Base-by-base conservation (phyloP, 1,284 basidiomycete genomes). In the Cryptococcus maquisensis region DNA sequence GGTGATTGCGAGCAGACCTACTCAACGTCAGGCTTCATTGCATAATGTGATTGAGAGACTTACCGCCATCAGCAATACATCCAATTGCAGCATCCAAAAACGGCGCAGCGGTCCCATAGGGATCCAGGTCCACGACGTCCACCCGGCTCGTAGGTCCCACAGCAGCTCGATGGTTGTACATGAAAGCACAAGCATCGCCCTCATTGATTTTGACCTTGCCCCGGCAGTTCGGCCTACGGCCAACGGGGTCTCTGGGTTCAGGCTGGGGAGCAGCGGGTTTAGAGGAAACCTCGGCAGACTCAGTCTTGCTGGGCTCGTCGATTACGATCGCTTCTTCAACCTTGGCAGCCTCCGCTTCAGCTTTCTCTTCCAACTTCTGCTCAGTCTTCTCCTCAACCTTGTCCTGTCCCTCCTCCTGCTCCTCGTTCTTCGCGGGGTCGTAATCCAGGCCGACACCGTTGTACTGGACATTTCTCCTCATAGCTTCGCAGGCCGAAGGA, bases 21-120 rank as follows among this genome's bases (percentile, higher is more conserved):
- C 23, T 37, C 12, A n/a, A 23, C 13, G n/a, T 51, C 20, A 23
- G 4, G 18, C 47, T n/a, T 42, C 7, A 5, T 8, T 23, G n/a
- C 40, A 18, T 5, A 40, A 20, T 7, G 7, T 8, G 7, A 40
- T 21, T 2, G 5, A 23, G 4, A 18, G 40, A 42, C 79, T 61
- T 49, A 86, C 91, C 93, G 68, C 88, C 91, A 63, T 96, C 93
- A 23, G 84, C 83, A 3, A 98, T 81, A 52, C 84, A 85, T 67
- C 96, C 92, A n/a, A 98, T 86, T 0, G 95, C 92, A n/a, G 86
- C 87, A 67, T 99, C 96, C 32, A 98, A 85, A 74, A 99, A 99
- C 0, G 94, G 93, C 3, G 92, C 88, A 1, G 96, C 96, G 5
- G 92, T 95, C 0, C 96, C 96, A 70, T 98, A 99, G 0, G 96